These are phyloP conservation scores for Leptoxyphium fumago DNA, from an alignment of 2,329 filamentous ascomycete genomes.

Conservation along the genomic window DNA sequence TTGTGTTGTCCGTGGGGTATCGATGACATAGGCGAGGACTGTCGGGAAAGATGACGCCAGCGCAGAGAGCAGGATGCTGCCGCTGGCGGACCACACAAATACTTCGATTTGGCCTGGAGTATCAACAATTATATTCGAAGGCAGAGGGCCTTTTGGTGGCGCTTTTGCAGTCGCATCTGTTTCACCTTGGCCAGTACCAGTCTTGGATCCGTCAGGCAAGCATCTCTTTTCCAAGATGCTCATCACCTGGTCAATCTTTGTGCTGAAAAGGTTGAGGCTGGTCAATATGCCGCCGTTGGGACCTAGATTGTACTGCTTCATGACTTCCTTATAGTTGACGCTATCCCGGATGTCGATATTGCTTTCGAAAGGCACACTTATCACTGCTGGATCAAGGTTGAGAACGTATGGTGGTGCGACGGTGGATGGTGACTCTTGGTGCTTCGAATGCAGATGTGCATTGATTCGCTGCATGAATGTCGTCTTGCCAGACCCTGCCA, in stretches of 20 bases:
- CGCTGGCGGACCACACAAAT: slow-evolving; percentile 95
- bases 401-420: slow-evolving; percentile 81
- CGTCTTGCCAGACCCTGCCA: slow-evolving; percentile 98
- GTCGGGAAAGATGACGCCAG: slow-evolving; percentile 91
- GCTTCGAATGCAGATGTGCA: slow-evolving; percentile 60
- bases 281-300: slow-evolving; percentile 96
- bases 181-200: slow-evolving; percentile 13
- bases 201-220: slow-evolving; percentile 11
- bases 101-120: slow-evolving; percentile 97
- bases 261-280: slow-evolving; percentile 88
- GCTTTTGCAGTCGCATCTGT: slow-evolving; percentile 13
- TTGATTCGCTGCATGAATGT: slow-evolving; percentile 99
- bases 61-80: slow-evolving; percentile 83
- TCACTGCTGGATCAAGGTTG: slow-evolving; percentile 90
- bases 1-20: slow-evolving; percentile 83
- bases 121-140: slow-evolving; percentile 75
- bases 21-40: slow-evolving; percentile 92
- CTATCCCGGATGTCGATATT: slow-evolving; percentile 99
- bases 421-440: slow-evolving; percentile 26
- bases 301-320: slow-evolving; percentile 97
- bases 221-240: slow-evolving; percentile 72
- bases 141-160: slow-evolving; percentile 37
- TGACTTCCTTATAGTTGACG: slow-evolving; percentile 98
- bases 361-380: slow-evolving; percentile 83
- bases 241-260: slow-evolving; percentile 94